A percentile compares a stretch with the other conserved stretches of the same genome.
phyloP scores from a whole-genome alignment of 2,329 filamentous ascomycete genomes.

The Alternaria gansuensis region DNA sequence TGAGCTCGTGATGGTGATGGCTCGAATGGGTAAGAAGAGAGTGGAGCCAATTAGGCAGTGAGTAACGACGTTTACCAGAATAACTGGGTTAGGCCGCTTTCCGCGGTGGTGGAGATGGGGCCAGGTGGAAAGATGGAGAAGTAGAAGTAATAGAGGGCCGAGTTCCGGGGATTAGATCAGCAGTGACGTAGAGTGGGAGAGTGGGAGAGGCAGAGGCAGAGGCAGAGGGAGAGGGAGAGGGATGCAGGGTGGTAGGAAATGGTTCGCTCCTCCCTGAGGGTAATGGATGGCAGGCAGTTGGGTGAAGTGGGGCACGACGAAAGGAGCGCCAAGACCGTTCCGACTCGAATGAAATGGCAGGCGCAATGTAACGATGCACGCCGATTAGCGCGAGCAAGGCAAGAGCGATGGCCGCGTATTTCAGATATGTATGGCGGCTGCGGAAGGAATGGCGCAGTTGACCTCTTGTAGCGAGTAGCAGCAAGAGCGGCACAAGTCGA shows the following conservation, averaged over 20 bases:
- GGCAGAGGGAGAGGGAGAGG: conserved; percentile 10
- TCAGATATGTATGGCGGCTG: conserved; percentile 18
- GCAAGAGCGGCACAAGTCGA: conserved; percentile 33
- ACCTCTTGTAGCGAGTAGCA: conserved; percentile 38
- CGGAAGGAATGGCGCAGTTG: conserved; percentile 25
- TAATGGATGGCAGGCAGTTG: conserved; percentile 36
- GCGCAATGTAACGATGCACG: conserved; percentile 24
- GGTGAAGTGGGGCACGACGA: conserved; percentile 37
- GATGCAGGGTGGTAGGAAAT: conserved; percentile 20
- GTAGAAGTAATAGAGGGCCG: conserved; percentile 12
- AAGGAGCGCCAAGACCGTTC: conserved; percentile 31
- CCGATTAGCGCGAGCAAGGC: conserved; percentile 1
- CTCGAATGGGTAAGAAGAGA: conserved; percentile 31
- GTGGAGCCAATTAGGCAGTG: conserved; percentile 20
- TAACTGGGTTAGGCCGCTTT: conserved; percentile 7
- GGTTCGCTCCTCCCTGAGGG: conserved; percentile 33
- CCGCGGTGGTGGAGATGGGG: conserved; percentile 11
- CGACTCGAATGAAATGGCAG: conserved; percentile 26
- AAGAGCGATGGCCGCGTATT: conserved; percentile 1
- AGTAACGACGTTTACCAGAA: not conserved
- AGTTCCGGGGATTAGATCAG: conserved; percentile 8
- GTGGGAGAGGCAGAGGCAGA: not conserved
- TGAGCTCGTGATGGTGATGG: conserved; percentile 17
- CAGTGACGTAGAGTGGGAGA: conserved; percentile 30
- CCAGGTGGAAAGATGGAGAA: conserved; percentile 18